Evolutionary conservation across 768 basidiomycete genomes (phyloP).

Genomic region (Lactarius deliciosus): DNA sequence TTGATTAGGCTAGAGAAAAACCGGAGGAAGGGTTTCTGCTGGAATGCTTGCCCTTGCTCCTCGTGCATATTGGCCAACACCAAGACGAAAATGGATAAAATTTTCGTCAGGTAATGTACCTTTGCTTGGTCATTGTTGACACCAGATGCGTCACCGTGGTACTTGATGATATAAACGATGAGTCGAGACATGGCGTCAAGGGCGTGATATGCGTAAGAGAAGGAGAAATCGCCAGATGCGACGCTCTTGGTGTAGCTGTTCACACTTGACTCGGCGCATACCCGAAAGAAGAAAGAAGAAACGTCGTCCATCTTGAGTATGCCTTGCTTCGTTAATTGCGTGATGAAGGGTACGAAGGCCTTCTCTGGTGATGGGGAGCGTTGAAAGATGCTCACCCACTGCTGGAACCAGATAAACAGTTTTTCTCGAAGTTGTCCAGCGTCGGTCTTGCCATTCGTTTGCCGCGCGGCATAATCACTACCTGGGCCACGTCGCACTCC

Average conservation of each 20-base stretch:
- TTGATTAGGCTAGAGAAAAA: slow-evolving; percentile 97
- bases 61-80: slow-evolving; percentile 94
- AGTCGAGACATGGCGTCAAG: slow-evolving; percentile 94
- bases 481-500: slow-evolving; percentile 55
- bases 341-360: slow-evolving; percentile 94
- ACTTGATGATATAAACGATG: slow-evolving; percentile 98
- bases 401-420: slow-evolving; percentile 79
- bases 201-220: slow-evolving; percentile 81
- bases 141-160: slow-evolving; percentile 94
- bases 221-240: slow-evolving; percentile 66
- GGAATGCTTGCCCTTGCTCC: slow-evolving; percentile 87
- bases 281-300: slow-evolving; percentile 97
- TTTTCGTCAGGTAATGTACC: slow-evolving; percentile 95
- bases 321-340: slow-evolving; percentile 94
- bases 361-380: slow-evolving; percentile 89
- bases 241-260: slow-evolving; percentile 80
- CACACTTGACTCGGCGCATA: slow-evolving; percentile 93
- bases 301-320: slow-evolving; percentile 95
- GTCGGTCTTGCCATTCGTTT: slow-evolving; percentile 64
- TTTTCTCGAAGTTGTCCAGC: slow-evolving; percentile 74
- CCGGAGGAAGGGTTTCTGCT: slow-evolving; percentile 97
- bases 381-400: slow-evolving; percentile 96
- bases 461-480: slow-evolving; percentile 39
- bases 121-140: slow-evolving; percentile 93
- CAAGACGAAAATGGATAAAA: slow-evolving; percentile 94